Percentiles rank a stretch among this genome's conserved stretches.
Conservation (phyloP, 2,329 filamentous ascomycete genomes). For the Ophiostoma sp. region DNA sequence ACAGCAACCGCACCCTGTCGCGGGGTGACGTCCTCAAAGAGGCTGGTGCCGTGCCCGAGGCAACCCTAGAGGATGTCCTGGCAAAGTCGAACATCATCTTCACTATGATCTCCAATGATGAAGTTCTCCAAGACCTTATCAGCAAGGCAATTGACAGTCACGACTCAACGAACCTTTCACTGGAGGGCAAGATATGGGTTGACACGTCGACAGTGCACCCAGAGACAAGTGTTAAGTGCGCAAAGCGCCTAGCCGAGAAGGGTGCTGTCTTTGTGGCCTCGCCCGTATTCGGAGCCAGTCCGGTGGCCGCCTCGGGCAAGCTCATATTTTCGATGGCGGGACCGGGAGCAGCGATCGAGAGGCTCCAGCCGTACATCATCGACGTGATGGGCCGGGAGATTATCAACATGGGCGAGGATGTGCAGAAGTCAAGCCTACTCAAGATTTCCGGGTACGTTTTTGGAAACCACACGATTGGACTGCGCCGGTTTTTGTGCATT, state of each 20-base stretch:
- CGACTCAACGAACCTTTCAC: not conserved
- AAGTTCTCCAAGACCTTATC: constrained; percentile 10
- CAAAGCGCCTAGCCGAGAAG: not conserved
- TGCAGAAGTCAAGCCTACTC: constrained; percentile 18
- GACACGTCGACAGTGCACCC: constrained; percentile 20
- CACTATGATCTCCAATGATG: constrained; percentile 17
- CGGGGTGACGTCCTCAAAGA: constrained; percentile 16
- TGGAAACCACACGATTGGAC: too few relatives aligned
- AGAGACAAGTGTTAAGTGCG: not conserved
- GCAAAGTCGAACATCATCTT: constrained; percentile 16
- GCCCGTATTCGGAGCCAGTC: constrained; percentile 18
- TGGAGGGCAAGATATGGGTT: constrained; percentile 17
- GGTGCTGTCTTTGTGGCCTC: constrained; percentile 18
- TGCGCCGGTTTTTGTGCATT: too few relatives aligned
- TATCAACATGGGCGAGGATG: constrained; percentile 20
- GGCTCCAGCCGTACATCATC: constrained; percentile 4
- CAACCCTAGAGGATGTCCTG: not conserved
- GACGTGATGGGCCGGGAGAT: constrained; percentile 16
- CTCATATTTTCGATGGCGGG: constrained; percentile 18
- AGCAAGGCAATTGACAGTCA: not conserved
- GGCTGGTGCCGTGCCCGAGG: constrained; percentile 14
- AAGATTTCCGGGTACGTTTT: constrained; percentile 10
- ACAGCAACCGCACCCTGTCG: constrained; percentile 19
- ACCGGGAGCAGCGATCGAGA: not conserved
- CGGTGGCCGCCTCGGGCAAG: constrained; percentile 7